A percentile compares a stretch with the other conserved stretches of the same genome.
Conservation (phyloP, 1,284 basidiomycete species). For the Malassezia japonica region DNA sequence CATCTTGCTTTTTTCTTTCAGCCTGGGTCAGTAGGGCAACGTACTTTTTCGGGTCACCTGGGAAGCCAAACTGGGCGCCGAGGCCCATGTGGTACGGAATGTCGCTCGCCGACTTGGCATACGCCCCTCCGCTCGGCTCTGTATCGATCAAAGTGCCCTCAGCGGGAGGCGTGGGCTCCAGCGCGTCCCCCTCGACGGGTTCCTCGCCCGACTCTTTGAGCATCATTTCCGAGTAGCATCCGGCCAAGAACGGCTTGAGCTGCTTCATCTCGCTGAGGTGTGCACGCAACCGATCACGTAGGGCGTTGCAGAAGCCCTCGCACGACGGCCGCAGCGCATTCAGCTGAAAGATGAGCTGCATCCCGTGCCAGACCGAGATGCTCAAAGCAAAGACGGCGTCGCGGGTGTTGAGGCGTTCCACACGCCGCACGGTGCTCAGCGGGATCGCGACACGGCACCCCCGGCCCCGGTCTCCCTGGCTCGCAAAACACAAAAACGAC, state of each 20-base stretch:
- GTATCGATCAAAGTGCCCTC: slow-evolving; percentile 49
- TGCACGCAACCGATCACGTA: slow-evolving; percentile 79
- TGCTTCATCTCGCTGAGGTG: slow-evolving; percentile 69
- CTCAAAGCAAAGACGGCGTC: slow-evolving; percentile 74
- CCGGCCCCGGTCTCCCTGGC: slow-evolving; percentile 68
- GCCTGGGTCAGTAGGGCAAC: slow-evolving; percentile 9
- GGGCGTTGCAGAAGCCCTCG: slow-evolving; percentile 79
- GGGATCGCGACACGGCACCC: slow-evolving; percentile 86
- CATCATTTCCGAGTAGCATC: slow-evolving; percentile 88
- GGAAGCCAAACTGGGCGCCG: slow-evolving; percentile 45
- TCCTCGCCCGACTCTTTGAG: slow-evolving; percentile 47
- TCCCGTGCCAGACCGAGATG: slow-evolving; percentile 85
- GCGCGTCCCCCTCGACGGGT: not conserved
- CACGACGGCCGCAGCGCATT: slow-evolving; percentile 91
- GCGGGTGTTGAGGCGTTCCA: slow-evolving; percentile 68
- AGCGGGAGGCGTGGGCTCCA: slow-evolving; percentile 10
- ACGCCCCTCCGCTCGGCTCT: not conserved
- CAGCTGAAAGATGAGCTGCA: slow-evolving; percentile 88
- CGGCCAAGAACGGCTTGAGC: slow-evolving; percentile 79
- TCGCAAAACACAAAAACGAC: slow-evolving; percentile 82
- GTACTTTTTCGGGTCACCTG: slow-evolving; percentile 43
- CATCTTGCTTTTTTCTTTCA: slow-evolving; percentile 86
- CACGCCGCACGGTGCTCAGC: slow-evolving; percentile 80
- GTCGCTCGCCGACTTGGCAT: not conserved
- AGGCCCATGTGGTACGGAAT: slow-evolving; percentile 29